Conservation (phyloP, 768 basidiomycete species). For the Kwoniella dejecticola region DNA sequence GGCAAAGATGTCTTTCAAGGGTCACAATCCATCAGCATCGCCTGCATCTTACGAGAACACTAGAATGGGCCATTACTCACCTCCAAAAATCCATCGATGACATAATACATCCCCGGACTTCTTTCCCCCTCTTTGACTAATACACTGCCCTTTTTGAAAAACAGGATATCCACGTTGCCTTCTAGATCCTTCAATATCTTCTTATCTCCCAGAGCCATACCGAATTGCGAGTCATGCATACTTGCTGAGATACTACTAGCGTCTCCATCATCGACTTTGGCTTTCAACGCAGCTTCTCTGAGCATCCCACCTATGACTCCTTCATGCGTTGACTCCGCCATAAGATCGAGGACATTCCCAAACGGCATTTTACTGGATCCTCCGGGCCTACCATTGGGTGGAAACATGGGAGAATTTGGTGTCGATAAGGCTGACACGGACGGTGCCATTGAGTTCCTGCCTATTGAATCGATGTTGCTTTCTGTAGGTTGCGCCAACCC, state of each 20-base stretch:
- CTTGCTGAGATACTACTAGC: constrained; percentile 42
- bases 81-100: constrained; percentile 94
- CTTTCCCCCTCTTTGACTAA: constrained; percentile 86
- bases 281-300: constrained; percentile 42
- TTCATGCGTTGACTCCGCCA: constrained; percentile 46
- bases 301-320: constrained; percentile 48
- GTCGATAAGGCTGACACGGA: constrained; percentile 51
- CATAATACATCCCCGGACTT: constrained; percentile 90
- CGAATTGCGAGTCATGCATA: constrained; percentile 40
- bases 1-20: constrained; percentile 25
- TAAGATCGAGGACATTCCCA: constrained; percentile 54
- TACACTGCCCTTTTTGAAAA: constrained; percentile 81
- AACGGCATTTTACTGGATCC: constrained; percentile 32
- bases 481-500: constrained; percentile 82
- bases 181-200: constrained; percentile 78
- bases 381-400: constrained; percentile 26
- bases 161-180: constrained; percentile 94
- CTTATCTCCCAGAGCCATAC: constrained; percentile 44
- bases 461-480: constrained; percentile 24
- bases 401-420: constrained; percentile 54
- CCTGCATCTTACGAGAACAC: neutral
- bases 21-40: neutral
- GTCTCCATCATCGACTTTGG: constrained; percentile 27
- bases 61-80: constrained; percentile 58
- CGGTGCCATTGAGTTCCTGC: constrained; percentile 33